Evolutionary conservation across 352 stramenopile genomes (phyloP), one percentile per base, ranked within the genome.

Genomic region (Globisporangium viniferum): DNA sequence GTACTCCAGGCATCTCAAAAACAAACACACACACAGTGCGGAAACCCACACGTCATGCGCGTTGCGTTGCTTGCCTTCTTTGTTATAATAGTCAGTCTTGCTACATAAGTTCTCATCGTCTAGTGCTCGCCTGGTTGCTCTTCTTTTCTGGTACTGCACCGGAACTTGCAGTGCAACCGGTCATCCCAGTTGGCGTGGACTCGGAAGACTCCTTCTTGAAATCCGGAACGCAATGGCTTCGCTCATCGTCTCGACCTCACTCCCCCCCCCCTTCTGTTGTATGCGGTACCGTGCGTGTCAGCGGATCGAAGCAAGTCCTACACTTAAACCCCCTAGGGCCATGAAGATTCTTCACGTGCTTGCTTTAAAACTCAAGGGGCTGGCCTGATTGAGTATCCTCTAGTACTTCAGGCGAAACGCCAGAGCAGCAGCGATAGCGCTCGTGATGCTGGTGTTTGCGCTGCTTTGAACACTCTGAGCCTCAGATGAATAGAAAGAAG

Each of bases 1-100:
- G 80, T 84, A 88, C 78, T 71, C 77, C 79, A 87, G 79, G 77
- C 77, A 83, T 76, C 76, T 74, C 59, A 73, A 73, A 63, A 62
- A 68, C 64, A 61, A 69, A 59, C 67, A 59, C 39, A 44, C 67
- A 64, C 35, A 24, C 67, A 53, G 36, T 27, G 44, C 18, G 44
- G 44, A 51, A 49, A 51, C 18, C 18, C 51, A 66, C 41, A 49
- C 64, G 27, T 24, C 29, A 66, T 59, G 41, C 56, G 46, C 41
- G 39, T 46, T 49, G 53, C n/a, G 10, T 70, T 60, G 22, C 49
- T 58, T 63, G 41, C 36, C 62, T 20, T n/a, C 14, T 57, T 56
- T 39, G 12, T 39, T 39, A 9, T 39, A 39, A 10, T 39, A 39
- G 33, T 39, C 22, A 10, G 24, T 24, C 24, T 18, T 57, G 12